phyloP scores from a whole-genome alignment of 495 filamentous ascomycete genomes.

The Xylaria curta region DNA sequence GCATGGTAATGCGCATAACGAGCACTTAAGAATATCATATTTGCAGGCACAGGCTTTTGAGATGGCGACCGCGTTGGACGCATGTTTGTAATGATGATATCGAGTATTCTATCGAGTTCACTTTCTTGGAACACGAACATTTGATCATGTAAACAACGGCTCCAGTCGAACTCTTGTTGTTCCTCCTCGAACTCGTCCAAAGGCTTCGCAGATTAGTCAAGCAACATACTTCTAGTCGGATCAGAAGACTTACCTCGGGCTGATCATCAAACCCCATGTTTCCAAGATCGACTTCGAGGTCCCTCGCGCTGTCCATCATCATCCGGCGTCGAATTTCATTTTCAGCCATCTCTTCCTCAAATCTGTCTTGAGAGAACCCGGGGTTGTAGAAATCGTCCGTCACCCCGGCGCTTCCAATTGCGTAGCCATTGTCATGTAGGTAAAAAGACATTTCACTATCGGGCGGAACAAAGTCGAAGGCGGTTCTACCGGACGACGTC shows the following conservation, averaged over 20 bases:
- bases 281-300: conserved; percentile 94
- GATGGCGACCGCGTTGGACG: conserved; percentile 92
- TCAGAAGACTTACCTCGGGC: conserved; percentile 71
- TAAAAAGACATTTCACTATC: conserved; percentile 97
- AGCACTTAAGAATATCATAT: conserved; percentile 93
- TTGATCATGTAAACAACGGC: conserved; percentile 92
- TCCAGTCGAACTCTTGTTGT: conserved; percentile 96
- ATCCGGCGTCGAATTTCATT: conserved; percentile 94
- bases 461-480: conserved; percentile 91
- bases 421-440: conserved; percentile 90
- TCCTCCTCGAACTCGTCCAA: conserved; percentile 87
- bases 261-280: conserved; percentile 96
- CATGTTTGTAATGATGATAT: conserved; percentile 98
- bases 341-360: conserved; percentile 97
- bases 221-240: background rate
- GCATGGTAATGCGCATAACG: conserved; percentile 97
- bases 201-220: conserved; percentile 56
- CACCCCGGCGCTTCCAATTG: conserved; percentile 84
- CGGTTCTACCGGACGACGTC: conserved; percentile 92
- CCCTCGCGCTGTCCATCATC: conserved; percentile 99
- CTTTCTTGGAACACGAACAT: conserved; percentile 99
- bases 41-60: conserved; percentile 96
- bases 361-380: conserved; percentile 89
- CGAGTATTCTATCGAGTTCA: conserved; percentile 86
- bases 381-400: conserved; percentile 94